Percentiles rank a stretch among this genome's conserved stretches.
Conservation (phyloP, 148 eudicot genomes). For the Chenopodium berlandieri region DNA sequence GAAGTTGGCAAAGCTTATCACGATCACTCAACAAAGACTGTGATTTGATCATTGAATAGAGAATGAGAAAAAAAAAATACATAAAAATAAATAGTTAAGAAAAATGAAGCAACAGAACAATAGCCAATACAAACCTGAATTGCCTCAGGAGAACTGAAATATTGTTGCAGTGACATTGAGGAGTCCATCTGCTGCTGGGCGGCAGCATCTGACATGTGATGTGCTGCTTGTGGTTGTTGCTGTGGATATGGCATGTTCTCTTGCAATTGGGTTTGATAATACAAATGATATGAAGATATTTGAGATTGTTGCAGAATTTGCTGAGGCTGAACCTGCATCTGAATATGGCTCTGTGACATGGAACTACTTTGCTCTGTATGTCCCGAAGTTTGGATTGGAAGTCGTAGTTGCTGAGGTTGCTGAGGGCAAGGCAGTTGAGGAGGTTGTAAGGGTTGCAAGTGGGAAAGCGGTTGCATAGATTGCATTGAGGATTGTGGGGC, state of each 20-base stretch:
- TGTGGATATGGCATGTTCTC: conserved; percentile 42
- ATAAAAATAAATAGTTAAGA: neutral
- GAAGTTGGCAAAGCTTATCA: conserved; percentile 87
- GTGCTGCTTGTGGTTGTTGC: conserved; percentile 44
- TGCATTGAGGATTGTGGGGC: conserved; percentile 51
- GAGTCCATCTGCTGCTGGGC: conserved; percentile 64
- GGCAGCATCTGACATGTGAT: conserved; percentile 41
- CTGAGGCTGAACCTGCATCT: conserved; percentile 58
- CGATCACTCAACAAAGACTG: conserved; percentile 93
- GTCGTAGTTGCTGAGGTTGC: conserved; percentile 69
- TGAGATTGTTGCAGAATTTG: conserved; percentile 70
- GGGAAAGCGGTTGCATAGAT: conserved; percentile 53
- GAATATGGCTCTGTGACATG: conserved; percentile 53
- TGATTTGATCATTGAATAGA: conserved; percentile 21
- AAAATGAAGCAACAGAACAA: neutral
- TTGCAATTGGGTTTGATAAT: conserved; percentile 58
- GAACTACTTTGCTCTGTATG: conserved; percentile 55
- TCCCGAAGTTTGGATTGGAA: conserved; percentile 47
- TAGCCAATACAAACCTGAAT: conserved; percentile 58
- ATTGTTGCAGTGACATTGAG: conserved; percentile 71
- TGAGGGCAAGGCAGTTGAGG: conserved; percentile 82
- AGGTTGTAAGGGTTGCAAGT: conserved; percentile 88
- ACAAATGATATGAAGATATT: conserved; percentile 56
- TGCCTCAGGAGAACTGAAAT: conserved; percentile 90
- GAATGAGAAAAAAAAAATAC: neutral